Base-by-base conservation (phyloP, 176 grass and related monocot genomes). In the Ampelocalamus luodianensis region DNA sequence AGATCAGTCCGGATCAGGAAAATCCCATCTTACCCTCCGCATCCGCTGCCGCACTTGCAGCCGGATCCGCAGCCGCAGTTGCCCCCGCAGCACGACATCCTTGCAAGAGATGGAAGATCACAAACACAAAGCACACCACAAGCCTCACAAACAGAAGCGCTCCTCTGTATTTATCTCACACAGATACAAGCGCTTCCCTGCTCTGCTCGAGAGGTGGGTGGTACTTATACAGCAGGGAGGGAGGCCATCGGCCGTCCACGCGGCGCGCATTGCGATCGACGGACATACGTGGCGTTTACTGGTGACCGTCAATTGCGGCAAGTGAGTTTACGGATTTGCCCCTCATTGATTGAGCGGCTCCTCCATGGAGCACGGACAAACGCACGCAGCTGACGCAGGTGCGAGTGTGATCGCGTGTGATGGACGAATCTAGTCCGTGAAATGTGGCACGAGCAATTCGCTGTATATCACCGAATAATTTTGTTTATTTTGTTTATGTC, bases 11-110 rank as follows among this genome's bases (percentile, higher is more conserved):
- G 6, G 7, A n/a, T 0, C 0, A 10, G 18, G 22, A 55, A 43
- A 26, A 48, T 12, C 3, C 1, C 20, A 32, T 23, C 77, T 90
- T 83, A 97, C 93, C 96, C 96, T 86, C 77, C 83, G 70, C 96
- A 98, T 43, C 93, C 91, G 58, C 0, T 89, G 87, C 96, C 93
- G 72, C 96, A 98, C 48, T 89, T 77, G 93, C 91, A 98, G 73
- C 58, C 44, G 36, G 88, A 76, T 18, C 96, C 93, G 76, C 96
- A 98, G 5, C 96, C 96, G 79, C 91, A 98, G 74, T 94, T 98
- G n/a, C 91, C 93, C 71, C 88, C 93, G 55, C 96, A 99, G 93
- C 96, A 99, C 83, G 93, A 93, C 96, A 94, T 98, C 37, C 23
- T 71, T 12, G 2, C 49, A 65, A 22, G n/a, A 70, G 48, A 58